These are phyloP conservation scores for Herpetomonas tarakana DNA, from an alignment of 208 protist species.

Conservation along the genomic window DNA sequence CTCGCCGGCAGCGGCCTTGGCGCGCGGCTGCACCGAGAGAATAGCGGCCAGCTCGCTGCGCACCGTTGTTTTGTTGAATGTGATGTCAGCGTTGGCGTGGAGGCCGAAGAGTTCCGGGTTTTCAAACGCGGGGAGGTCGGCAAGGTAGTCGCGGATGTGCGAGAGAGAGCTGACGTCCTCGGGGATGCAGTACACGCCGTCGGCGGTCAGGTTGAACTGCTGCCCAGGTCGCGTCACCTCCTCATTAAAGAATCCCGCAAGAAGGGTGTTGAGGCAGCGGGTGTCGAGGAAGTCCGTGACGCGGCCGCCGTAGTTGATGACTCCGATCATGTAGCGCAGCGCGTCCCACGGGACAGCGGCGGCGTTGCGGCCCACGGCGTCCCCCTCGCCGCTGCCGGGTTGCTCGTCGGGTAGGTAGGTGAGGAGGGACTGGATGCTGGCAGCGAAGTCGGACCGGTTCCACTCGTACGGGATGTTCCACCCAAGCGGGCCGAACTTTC, in stretches of 20 bases:
- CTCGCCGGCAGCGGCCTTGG: constrained; percentile 39
- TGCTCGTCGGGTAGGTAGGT: constrained; percentile 61
- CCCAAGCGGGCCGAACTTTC: constrained; percentile 93
- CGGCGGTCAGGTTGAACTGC: constrained; percentile 76
- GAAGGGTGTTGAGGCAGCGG: constrained; percentile 74
- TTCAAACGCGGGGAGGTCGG: constrained; percentile 90
- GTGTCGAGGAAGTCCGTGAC: constrained; percentile 94
- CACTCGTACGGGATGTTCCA: constrained; percentile 97
- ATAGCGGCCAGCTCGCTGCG: constrained; percentile 82
- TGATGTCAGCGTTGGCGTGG: constrained; percentile 95
- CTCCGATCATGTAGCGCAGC: constrained; percentile 89
- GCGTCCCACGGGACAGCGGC: constrained; percentile 75
- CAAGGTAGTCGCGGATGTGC: constrained; percentile 65
- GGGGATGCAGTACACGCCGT: constrained; percentile 88
- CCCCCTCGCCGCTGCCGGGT: background rate
- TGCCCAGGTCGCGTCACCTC: constrained; percentile 39
- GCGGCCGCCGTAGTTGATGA: constrained; percentile 96
- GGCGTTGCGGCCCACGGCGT: background rate
- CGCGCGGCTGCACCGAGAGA: constrained; percentile 89
- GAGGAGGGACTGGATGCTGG: constrained; percentile 80
- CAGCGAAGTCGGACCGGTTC: constrained; percentile 91
- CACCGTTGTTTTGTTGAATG: constrained; percentile 88
- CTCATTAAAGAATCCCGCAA: constrained; percentile 76
- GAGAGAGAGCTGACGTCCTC: constrained; percentile 61
- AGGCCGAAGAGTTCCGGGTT: constrained; percentile 95